phyloP scores from a whole-genome alignment of 1,139 yeast species.

The Lodderomyces metapsilosis region DNA sequence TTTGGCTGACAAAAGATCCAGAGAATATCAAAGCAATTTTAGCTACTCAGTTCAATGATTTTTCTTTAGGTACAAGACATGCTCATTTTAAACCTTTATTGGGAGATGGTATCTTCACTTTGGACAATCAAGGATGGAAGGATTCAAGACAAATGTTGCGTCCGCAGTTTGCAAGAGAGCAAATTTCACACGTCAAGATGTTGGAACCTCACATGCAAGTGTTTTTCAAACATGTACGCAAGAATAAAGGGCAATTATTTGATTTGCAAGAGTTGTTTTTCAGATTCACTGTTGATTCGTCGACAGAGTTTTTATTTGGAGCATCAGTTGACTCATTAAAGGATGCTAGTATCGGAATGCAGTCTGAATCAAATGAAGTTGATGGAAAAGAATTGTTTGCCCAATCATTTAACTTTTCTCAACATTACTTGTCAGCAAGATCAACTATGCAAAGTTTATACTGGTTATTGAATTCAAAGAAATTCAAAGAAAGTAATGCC shows the following conservation, averaged over 20 bases:
- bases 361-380: conserved; percentile 15
- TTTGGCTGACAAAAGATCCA: conserved; percentile 33
- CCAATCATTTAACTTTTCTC: conserved; percentile 41
- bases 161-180: conserved; percentile 32
- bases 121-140: too few species aligned
- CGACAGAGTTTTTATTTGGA: conserved; percentile 61
- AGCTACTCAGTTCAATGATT: conserved; percentile 50
- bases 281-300: conserved; percentile 53
- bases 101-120: too few species aligned
- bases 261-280: conserved; percentile 52
- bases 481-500: conserved; percentile 30
- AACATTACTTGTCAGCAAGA: conserved; percentile 36
- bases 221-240: conserved; percentile 32
- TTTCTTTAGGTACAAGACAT: conserved; percentile 51
- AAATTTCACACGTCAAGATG: conserved; percentile 47
- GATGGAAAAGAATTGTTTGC: conserved; percentile 42
- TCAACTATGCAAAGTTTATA: conserved; percentile 35
- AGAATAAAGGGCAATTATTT: conserved; percentile 29
- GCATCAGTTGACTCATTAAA: conserved; percentile 45
- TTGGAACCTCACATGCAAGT: conserved; percentile 48
- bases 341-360: conserved; percentile 24
- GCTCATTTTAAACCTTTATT: conserved; percentile 27
- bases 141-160: too few species aligned
- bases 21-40: conserved; percentile 41
- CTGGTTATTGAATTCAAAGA: conserved; percentile 27